A percentile compares a stretch with the other conserved stretches of the same genome.
Conservation (phyloP, 75 land plant species). For the Sequoiadendron giganteum region DNA sequence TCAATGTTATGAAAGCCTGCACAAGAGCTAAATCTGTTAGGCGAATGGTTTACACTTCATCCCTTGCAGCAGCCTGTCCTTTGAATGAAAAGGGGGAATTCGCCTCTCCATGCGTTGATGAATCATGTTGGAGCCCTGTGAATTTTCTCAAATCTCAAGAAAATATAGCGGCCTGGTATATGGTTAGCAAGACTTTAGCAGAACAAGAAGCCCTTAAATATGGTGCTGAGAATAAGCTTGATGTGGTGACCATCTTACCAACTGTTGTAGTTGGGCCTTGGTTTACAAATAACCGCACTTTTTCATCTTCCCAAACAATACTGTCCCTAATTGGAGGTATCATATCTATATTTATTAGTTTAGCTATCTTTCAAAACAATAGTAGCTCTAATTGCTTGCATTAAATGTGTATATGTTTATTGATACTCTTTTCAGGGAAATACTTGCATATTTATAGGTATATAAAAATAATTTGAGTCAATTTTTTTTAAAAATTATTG, state of each 20-base stretch:
- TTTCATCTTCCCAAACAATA: neutral
- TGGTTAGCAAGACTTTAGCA: conserved; percentile 30
- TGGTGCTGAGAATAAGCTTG: conserved; percentile 17
- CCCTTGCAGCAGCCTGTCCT: conserved; percentile 21
- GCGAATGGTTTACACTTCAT: conserved; percentile 34
- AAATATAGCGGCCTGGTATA: neutral
- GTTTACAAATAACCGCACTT: neutral
- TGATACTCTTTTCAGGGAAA: no score
- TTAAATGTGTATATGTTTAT: no score
- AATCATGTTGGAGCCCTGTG: conserved; percentile 28
- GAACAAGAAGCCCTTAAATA: conserved; percentile 30
- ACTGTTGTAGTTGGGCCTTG: neutral
- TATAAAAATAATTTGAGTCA: no score
- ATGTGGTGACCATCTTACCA: conserved; percentile 34
- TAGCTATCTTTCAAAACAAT: no score
- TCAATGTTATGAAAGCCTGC: conserved; percentile 38
- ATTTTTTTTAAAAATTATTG: no score
- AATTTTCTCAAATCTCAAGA: conserved; percentile 15
- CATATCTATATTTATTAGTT: no score
- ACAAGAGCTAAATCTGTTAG: conserved; percentile 3
- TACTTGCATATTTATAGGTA: no score
- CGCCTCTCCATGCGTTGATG: conserved; percentile 19
- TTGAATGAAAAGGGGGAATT: conserved; percentile 19
- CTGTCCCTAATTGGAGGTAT: neutral
- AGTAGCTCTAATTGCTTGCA: no score